These are phyloP conservation scores for Mucor circinelloides DNA, from an alignment of 371 early-diverging fungal genomes.

Conservation along the genomic window DNA sequence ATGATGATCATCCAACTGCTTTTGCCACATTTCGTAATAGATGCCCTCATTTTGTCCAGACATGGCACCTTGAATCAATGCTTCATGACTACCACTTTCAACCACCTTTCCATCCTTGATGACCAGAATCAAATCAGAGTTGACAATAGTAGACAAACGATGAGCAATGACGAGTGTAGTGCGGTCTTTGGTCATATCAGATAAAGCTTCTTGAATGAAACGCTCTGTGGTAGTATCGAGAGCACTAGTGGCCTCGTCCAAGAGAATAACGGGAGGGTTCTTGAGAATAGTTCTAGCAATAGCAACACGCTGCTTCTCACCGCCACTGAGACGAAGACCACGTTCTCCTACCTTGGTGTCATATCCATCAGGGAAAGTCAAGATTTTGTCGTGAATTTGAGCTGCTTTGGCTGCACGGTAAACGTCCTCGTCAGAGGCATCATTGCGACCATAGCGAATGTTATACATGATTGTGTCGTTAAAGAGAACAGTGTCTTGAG, in stretches of 20 bases:
- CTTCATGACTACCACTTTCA: slow-evolving; percentile 88
- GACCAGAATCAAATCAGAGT: slow-evolving; percentile 79
- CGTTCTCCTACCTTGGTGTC: slow-evolving; percentile 93
- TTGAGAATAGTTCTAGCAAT: slow-evolving; percentile 88
- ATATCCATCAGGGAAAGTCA: slow-evolving; percentile 78
- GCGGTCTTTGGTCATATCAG: slow-evolving; percentile 71
- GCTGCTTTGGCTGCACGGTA: slow-evolving; percentile 81
- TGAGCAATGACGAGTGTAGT: slow-evolving; percentile 97
- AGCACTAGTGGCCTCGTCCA: slow-evolving; percentile 81
- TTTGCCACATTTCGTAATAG: slow-evolving; percentile 90
- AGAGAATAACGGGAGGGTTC: slow-evolving; percentile 74
- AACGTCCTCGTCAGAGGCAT: slow-evolving; percentile 70
- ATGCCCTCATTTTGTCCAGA: slow-evolving; percentile 48
- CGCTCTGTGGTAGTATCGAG: slow-evolving; percentile 78
- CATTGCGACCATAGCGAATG: slow-evolving; percentile 70
- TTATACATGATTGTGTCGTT: slow-evolving; percentile 84
- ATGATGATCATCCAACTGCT: slow-evolving; percentile 73
- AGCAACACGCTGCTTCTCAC: slow-evolving; percentile 86
- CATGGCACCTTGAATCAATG: slow-evolving; percentile 58
- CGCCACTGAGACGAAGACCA: slow-evolving; percentile 87
- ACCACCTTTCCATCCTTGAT: slow-evolving; percentile 81
- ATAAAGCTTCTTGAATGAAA: slow-evolving; percentile 73
- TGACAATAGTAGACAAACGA: slow-evolving; percentile 83
- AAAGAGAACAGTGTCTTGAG: slow-evolving; percentile 87
- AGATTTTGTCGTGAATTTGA: slow-evolving; percentile 75